Conservation (phyloP, 1,139 yeast genomes). For the Yamadazyma membranifaciens region DNA sequence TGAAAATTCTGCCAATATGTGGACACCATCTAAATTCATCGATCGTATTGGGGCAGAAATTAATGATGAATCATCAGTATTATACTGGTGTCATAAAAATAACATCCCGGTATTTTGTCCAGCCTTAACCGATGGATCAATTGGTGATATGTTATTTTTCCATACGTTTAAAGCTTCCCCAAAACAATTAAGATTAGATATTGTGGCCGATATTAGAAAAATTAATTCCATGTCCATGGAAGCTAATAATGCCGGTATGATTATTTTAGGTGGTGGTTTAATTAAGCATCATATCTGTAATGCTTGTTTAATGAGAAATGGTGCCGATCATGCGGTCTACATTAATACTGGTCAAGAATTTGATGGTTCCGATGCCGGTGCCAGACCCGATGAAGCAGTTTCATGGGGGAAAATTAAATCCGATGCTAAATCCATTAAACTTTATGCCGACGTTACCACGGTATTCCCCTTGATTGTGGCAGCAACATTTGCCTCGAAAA, state of each 20-base stretch:
- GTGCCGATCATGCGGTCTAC: constrained; percentile 96
- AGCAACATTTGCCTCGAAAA: constrained; percentile 80
- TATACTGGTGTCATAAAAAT: constrained; percentile 98
- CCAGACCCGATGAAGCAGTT: constrained; percentile 97
- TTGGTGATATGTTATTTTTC: constrained; percentile 98
- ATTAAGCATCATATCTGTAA: constrained; percentile 96
- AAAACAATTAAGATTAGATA: constrained; percentile 81
- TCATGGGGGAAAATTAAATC: constrained; percentile 99
- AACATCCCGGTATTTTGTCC: constrained; percentile 96
- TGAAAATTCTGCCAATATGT: constrained; percentile 48
- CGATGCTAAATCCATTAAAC: constrained; percentile 87
- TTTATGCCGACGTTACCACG: constrained; percentile 93
- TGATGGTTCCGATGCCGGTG: constrained; percentile 99
- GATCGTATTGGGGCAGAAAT: constrained; percentile 94
- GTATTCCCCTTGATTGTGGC: constrained; percentile 97
- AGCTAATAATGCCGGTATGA: constrained; percentile 94
- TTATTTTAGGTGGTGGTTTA: constrained; percentile 93
- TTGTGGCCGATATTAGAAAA: constrained; percentile 88
- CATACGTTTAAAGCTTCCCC: constrained; percentile 96
- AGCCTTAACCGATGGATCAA: constrained; percentile 94
- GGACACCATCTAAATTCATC: constrained; percentile 94
- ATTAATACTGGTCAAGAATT: constrained; percentile 98
- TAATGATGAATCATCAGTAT: constrained; percentile 87
- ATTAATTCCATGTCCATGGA: constrained; percentile 94
- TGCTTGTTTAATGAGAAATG: constrained; percentile 98